Evolutionary conservation across 1,284 basidiomycete genomes (phyloP).

Genomic region (Boletus sp.): DNA sequence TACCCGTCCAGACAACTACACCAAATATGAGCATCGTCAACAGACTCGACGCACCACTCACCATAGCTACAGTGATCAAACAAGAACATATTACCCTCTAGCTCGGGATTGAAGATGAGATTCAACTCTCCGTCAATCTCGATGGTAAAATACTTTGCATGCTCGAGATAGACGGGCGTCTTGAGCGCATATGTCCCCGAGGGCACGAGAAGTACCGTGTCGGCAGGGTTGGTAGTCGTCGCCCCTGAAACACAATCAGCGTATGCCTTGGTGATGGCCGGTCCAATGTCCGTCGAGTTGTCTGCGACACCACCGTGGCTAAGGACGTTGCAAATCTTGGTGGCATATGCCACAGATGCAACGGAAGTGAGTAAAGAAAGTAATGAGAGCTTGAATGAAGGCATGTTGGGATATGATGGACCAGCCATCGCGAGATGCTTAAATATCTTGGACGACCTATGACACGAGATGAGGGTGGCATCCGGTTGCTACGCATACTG

Average conservation of each 20-base stretch:
- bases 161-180: not conserved
- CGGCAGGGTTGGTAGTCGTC: not conserved
- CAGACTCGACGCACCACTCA: not conserved
- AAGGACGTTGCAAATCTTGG: slow-evolving; percentile 11
- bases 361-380: slow-evolving; percentile 4
- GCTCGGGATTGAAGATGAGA: not conserved
- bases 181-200: slow-evolving; percentile 6
- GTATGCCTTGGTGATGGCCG: slow-evolving; percentile 12
- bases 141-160: not conserved
- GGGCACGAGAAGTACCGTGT: slow-evolving; percentile 14
- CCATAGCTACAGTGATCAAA: slow-evolving; percentile 7
- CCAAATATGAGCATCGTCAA: not conserved
- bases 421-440: no score
- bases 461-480: not conserved
- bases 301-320: slow-evolving; percentile 9
- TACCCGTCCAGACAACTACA: slow-evolving; percentile 12
- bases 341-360: not conserved
- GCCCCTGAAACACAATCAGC: not conserved
- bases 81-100: slow-evolving; percentile 2
- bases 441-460: no score
- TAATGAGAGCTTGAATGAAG: not conserved
- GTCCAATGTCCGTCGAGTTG: slow-evolving; percentile 2
- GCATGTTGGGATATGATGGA: not conserved
- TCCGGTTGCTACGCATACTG: not conserved
- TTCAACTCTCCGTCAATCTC: slow-evolving; percentile 6